Evolutionary conservation across 1,139 yeast species (phyloP).

Genomic region (Zygoascus sp.): DNA sequence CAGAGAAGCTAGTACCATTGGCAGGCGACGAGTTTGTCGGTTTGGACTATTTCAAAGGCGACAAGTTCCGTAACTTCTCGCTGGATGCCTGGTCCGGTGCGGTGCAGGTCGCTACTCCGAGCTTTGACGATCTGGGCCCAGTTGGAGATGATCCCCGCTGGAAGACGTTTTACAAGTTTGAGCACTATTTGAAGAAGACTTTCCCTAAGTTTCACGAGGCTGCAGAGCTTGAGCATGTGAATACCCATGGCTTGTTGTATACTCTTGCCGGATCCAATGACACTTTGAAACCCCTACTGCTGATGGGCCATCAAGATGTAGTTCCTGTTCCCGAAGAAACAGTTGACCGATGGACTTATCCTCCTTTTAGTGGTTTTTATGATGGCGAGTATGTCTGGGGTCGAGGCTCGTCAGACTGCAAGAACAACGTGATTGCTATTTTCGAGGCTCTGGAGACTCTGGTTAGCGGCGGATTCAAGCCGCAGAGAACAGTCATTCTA

Average conservation of each 20-base stretch:
- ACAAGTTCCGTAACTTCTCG: slow-evolving; percentile 26
- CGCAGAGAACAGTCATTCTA: slow-evolving; percentile 51
- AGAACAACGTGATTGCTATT: slow-evolving; percentile 51
- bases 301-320: slow-evolving; percentile 77
- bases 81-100: slow-evolving; percentile 41
- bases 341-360: slow-evolving; percentile 55
- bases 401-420: slow-evolving; percentile 64
- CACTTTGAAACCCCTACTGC: slow-evolving; percentile 54
- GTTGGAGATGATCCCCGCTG: slow-evolving; percentile 36
- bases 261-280: slow-evolving; percentile 58
- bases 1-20: neutral
- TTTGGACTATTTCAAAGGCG: slow-evolving; percentile 19
- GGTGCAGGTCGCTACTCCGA: slow-evolving; percentile 56
- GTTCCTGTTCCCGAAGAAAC: slow-evolving; percentile 71
- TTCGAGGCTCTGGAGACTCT: slow-evolving; percentile 57
- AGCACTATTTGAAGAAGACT: slow-evolving; percentile 49
- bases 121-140: slow-evolving; percentile 51
- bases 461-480: slow-evolving; percentile 44
- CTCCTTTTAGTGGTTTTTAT: slow-evolving; percentile 67
- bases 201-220: slow-evolving; percentile 53
- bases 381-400: slow-evolving; percentile 59
- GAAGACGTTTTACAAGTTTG: slow-evolving; percentile 48
- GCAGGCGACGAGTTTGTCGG: neutral
- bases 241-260: slow-evolving; percentile 62
- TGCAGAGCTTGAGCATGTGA: slow-evolving; percentile 52